phyloP scores from a whole-genome alignment of 2,329 filamentous ascomycete species.

The Cytospora mali region DNA sequence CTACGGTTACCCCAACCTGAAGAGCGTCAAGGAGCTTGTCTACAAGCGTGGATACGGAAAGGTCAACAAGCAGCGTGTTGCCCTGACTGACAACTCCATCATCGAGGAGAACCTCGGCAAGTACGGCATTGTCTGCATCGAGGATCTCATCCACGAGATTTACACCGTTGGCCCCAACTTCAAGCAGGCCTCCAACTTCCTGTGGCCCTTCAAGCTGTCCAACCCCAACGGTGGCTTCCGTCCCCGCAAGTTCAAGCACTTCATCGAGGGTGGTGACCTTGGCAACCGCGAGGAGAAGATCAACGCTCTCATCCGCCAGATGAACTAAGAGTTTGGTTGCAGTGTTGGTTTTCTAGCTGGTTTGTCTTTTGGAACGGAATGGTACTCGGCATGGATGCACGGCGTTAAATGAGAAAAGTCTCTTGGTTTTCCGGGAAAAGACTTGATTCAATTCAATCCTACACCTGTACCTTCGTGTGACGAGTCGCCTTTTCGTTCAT shows the following conservation, averaged over 20 bases:
- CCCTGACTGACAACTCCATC: constrained; percentile 96
- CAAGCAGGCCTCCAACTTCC: constrained; percentile 99
- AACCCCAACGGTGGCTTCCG: constrained; percentile 98
- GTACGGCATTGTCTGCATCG: constrained; percentile 98
- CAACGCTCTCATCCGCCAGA: constrained; percentile 93
- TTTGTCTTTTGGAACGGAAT: constrained; percentile 34
- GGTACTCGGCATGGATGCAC: constrained; percentile 36
- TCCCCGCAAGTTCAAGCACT: constrained; percentile 97
- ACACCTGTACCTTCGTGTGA: constrained; percentile 25
- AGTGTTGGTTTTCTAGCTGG: constrained; percentile 33
- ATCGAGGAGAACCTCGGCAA: constrained; percentile 96
- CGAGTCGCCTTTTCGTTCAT: constrained; percentile 24
- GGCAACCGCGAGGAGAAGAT: constrained; percentile 99
- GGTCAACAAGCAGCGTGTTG: constrained; percentile 95
- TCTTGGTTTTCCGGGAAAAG: constrained; percentile 27
- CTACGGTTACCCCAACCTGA: constrained; percentile 99
- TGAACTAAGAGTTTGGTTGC: constrained; percentile 72
- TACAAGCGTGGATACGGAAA: constrained; percentile 99
- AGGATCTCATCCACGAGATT: constrained; percentile 99
- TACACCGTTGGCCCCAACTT: constrained; percentile 98
- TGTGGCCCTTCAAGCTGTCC: constrained; percentile 99
- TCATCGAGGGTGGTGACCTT: constrained; percentile 96
- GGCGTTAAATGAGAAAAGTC: constrained; percentile 39
- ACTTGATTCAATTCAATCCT: constrained; percentile 23
- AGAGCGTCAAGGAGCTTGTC: constrained; percentile 97